These are phyloP conservation scores for Sporothrix pallida DNA, from an alignment of 2,329 filamentous ascomycete genomes.

Conservation along the genomic window DNA sequence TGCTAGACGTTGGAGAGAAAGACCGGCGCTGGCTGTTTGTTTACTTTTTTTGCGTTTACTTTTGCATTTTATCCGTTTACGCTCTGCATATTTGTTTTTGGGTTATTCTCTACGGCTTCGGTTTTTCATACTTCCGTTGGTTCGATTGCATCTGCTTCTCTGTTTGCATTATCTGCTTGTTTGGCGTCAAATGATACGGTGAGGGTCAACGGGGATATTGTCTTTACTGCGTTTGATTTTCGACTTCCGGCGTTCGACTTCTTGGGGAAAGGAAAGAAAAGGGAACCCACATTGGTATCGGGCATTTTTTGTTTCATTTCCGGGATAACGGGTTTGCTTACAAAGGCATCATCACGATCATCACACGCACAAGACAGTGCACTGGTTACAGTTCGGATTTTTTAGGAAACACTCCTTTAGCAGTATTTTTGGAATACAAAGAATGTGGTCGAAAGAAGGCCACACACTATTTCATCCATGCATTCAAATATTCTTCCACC, in stretches of 20 bases:
- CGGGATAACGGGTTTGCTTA: too few relatives aligned
- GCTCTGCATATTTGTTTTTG: conserved; percentile 1
- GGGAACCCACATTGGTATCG: neutral
- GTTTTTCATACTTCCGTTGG: neutral
- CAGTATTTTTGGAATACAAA: conserved; percentile 10
- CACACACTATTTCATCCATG: neutral
- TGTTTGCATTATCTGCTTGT: neutral
- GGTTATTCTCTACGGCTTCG: neutral
- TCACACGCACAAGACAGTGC: neutral
- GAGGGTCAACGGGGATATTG: neutral
- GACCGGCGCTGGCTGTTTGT: too few relatives aligned
- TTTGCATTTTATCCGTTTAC: neutral
- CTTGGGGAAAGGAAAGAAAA: too few relatives aligned
- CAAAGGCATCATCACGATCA: neutral
- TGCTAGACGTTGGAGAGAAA: too few relatives aligned
- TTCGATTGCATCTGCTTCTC: neutral
- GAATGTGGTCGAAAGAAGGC: neutral
- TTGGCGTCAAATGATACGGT: conserved; percentile 11
- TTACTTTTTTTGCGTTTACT: neutral
- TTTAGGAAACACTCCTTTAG: neutral
- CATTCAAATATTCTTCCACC: too few relatives aligned
- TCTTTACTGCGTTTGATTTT: neutral
- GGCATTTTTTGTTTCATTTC: neutral
- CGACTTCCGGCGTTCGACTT: neutral
- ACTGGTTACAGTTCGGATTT: neutral